phyloP scores from a whole-genome alignment of 768 basidiomycete species.

The Grammothele lineata region DNA sequence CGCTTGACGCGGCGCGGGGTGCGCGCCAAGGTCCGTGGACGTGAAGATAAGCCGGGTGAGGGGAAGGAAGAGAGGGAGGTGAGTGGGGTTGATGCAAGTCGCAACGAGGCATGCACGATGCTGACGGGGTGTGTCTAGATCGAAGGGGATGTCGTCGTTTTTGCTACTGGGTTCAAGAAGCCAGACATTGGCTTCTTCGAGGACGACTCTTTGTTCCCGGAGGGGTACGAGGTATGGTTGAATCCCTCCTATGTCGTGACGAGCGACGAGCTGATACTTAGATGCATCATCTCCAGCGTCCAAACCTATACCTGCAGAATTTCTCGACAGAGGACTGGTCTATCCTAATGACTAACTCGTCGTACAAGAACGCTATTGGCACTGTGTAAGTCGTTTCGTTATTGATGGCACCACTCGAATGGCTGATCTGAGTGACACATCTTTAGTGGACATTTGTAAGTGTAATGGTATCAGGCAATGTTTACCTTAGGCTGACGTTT shows the following conservation, averaged over 20 bases:
- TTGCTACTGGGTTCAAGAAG: conserved; percentile 51
- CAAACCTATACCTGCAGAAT: conserved; percentile 50
- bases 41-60: conserved; percentile 31
- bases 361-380: conserved; percentile 47
- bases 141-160: conserved; percentile 43
- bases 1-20: conserved; percentile 36
- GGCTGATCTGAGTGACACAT: not conserved
- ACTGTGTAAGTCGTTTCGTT: conserved; percentile 26
- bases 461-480: too few species aligned
- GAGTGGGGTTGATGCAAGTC: too few species aligned
- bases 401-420: too few species aligned
- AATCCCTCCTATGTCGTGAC: too few species aligned
- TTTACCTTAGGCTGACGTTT: too few species aligned
- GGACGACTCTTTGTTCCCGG: conserved; percentile 46
- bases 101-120: too few species aligned
- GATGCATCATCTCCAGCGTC: conserved; percentile 33
- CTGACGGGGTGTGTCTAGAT: too few species aligned
- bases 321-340: conserved; percentile 53
- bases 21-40: conserved; percentile 34
- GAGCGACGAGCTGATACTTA: too few species aligned
- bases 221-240: conserved; percentile 45
- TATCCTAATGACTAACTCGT: conserved; percentile 46
- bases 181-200: conserved; percentile 43
- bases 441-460: conserved; percentile 39
- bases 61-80: conserved; percentile 16